Conservation (phyloP, 768 basidiomycete species). For the Lanmaoa pseudosensibilis region DNA sequence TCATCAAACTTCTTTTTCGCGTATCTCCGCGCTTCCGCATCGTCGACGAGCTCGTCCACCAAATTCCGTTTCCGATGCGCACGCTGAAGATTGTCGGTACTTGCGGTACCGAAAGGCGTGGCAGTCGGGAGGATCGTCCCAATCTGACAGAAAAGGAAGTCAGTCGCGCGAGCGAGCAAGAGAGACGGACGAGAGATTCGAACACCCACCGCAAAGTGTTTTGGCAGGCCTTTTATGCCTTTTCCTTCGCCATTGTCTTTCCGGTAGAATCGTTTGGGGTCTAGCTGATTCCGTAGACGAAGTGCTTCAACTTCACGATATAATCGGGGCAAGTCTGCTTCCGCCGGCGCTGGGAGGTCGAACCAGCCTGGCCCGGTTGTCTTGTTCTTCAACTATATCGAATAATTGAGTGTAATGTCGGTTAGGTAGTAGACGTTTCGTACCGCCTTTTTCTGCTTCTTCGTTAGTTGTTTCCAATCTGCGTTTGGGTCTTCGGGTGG, state of each 20-base stretch:
- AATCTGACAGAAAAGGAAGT: constrained; percentile 48
- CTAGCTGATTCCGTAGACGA: constrained; percentile 82
- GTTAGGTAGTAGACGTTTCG: constrained; percentile 13
- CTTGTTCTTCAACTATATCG: constrained; percentile 56
- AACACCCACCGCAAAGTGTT: constrained; percentile 80
- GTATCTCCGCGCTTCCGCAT: constrained; percentile 81
- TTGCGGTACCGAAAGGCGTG: constrained; percentile 71
- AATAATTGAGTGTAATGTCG: background rate
- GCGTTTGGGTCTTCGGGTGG: constrained; percentile 63
- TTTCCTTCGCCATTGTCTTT: constrained; percentile 86
- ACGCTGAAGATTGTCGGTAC: constrained; percentile 68
- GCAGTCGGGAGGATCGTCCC: constrained; percentile 72
- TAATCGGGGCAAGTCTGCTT: constrained; percentile 74
- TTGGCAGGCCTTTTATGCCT: constrained; percentile 81
- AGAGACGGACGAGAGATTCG: background rate
- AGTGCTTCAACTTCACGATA: constrained; percentile 87
- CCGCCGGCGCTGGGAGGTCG: constrained; percentile 79
- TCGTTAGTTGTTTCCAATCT: constrained; percentile 69
- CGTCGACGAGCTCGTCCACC: constrained; percentile 87
- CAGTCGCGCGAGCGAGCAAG: background rate
- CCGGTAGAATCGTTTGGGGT: constrained; percentile 89
- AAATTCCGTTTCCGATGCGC: constrained; percentile 75
- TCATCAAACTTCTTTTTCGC: constrained; percentile 92
- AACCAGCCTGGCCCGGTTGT: constrained; percentile 87
- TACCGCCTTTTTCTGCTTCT: constrained; percentile 71